A percentile compares a stretch with the other conserved stretches of the same genome.
Conservation (phyloP, 805 yeast genomes). For the Kockiozyma suomiensis region DNA sequence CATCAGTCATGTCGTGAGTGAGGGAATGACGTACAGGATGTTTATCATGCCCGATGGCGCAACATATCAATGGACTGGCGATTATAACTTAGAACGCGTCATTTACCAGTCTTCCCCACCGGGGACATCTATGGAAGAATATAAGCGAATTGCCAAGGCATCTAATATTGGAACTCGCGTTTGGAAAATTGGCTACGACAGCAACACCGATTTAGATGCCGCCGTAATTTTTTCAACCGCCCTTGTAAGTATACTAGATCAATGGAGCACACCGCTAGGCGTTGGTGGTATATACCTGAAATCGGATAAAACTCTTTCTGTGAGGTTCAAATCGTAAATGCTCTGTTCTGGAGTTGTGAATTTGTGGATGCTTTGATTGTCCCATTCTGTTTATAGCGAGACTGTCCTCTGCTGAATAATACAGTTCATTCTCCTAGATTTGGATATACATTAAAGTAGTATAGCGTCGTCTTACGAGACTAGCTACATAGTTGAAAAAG, state of each 20-base stretch:
- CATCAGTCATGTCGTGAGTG: slow-evolving; percentile 61
- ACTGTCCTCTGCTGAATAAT: too few relatives aligned
- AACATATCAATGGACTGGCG: slow-evolving; percentile 67
- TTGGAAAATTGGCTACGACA: neutral
- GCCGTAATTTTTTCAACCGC: slow-evolving; percentile 60
- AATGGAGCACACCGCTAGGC: slow-evolving; percentile 62
- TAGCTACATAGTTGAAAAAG: too few relatives aligned
- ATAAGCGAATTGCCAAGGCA: neutral
- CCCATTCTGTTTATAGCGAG: too few relatives aligned
- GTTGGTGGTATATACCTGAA: slow-evolving; percentile 57
- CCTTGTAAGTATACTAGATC: slow-evolving; percentile 62
- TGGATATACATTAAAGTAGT: too few relatives aligned
- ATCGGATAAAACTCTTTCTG: slow-evolving; percentile 20
- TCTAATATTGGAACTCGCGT: neutral
- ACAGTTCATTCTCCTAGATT: too few relatives aligned
- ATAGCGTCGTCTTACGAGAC: too few relatives aligned
- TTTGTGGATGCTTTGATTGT: too few relatives aligned
- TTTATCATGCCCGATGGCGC: slow-evolving; percentile 62
- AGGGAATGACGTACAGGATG: slow-evolving; percentile 60
- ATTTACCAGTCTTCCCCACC: neutral
- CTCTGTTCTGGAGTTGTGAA: too few relatives aligned
- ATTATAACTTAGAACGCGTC: slow-evolving; percentile 57
- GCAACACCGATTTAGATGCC: neutral
- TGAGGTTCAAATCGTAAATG: slow-evolving; percentile 5
- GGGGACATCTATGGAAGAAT: neutral